Evolutionary conservation across 2,329 filamentous ascomycete genomes (phyloP).

Genomic region (Phialophora expanda): DNA sequence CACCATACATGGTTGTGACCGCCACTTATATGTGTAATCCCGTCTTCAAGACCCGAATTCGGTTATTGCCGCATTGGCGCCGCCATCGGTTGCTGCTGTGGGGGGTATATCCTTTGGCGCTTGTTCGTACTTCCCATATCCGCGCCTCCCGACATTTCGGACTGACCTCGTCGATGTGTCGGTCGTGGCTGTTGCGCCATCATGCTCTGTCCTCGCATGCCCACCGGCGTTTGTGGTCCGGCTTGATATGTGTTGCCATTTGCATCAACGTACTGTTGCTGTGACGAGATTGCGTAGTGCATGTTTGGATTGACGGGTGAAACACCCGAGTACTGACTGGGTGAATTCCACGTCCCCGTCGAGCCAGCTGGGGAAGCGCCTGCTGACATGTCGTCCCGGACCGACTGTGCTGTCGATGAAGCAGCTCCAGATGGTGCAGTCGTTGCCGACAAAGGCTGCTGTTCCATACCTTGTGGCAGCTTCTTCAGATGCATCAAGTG

Average conservation of each 20-base stretch:
- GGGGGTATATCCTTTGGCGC: conserved; percentile 32
- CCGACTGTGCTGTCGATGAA: conserved; percentile 59
- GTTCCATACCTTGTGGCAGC: conserved; percentile 62
- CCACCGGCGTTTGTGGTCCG: conserved; percentile 32
- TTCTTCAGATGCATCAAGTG: conserved; percentile 85
- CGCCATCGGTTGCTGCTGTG: conserved; percentile 33
- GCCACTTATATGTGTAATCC: not conserved
- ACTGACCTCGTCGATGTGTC: conserved; percentile 30
- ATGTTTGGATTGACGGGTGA: conserved; percentile 60
- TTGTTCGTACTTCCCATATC: conserved; percentile 34
- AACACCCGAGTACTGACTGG: conserved; percentile 62
- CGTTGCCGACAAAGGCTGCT: conserved; percentile 45
- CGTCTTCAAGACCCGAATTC: not conserved
- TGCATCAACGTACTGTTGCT: conserved; percentile 28
- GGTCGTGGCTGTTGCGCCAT: conserved; percentile 23
- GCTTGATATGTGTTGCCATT: conserved; percentile 28
- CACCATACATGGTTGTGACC: not conserved
- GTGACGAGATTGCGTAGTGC: conserved; percentile 28
- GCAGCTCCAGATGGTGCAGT: conserved; percentile 54
- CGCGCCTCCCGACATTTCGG: conserved; percentile 32
- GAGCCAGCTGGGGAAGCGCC: conserved; percentile 64
- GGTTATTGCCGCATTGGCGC: conserved; percentile 34
- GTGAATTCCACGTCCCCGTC: conserved; percentile 68
- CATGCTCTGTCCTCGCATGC: conserved; percentile 26
- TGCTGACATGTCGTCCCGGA: conserved; percentile 68